Evolutionary conservation across 2,329 filamentous ascomycete species (phyloP), one percentile per base, ranked within the genome.

Genomic region (Chaetomiaceae sp.): DNA sequence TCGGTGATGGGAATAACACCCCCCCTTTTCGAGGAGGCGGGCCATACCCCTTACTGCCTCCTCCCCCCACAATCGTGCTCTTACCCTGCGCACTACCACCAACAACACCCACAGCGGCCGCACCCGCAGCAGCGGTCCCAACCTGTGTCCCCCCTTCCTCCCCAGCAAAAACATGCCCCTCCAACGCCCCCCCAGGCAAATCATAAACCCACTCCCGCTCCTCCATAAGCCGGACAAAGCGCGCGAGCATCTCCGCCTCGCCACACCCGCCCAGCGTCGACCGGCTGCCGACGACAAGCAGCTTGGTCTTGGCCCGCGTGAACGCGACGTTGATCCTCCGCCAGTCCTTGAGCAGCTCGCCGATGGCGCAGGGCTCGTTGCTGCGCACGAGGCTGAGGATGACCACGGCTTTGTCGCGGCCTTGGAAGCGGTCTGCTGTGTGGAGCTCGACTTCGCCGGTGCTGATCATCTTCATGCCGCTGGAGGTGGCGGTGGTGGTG

Each of bases 371-470:
- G 1, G 79, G 78, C 19, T 91, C 83, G 62, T 99, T 99, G 65
- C 83, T 92, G 25, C 93, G 81, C 13, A 97, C 93, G 25, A 95
- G 84, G 49, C 83, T 89, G 8, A 99, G 78, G 13, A 99, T 81
- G 0, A 97, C 81, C 3, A 95, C 85, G 63, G 96, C 90, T 66
- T 99, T 99, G 70, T 99, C 93, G 9, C 93, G 82, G 6, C 93
- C 93, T 66, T 99, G 93, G 68, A 96, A 99, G 39, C 92, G 89
- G 69, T 99, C 93, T 3, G 93, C 91, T 0, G 93, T 97, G 68
- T 99, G 90, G 78, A 97, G 90, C 69, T 99, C 93, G 1, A 99
- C 83, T 0, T 33, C 54, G 2, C 23, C 47, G 6, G 30, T 40
- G 9, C 17, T 30, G 10, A 34, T 41, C 17, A n/a, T n/a, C 30